A percentile compares a stretch with the other conserved stretches of the same genome.
These are phyloP conservation scores for Apiospora malaysiana DNA, from an alignment of 2,329 filamentous ascomycete species.

Conservation along the genomic window DNA sequence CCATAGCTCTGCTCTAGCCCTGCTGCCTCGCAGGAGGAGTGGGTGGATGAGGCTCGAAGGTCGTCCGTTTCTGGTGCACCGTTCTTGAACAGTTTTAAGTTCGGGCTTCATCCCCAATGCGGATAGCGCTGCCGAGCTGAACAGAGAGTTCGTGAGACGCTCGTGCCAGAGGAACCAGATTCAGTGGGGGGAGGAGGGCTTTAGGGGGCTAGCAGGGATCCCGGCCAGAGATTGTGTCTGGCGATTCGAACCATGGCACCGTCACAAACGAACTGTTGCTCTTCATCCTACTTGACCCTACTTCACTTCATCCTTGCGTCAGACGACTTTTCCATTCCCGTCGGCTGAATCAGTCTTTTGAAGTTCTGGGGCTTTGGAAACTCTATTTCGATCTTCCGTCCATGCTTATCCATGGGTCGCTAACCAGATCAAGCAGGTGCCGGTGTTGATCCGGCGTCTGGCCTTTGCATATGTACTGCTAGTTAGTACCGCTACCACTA, in stretches of 20 bases:
- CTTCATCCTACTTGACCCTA: no score
- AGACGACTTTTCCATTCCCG: not conserved
- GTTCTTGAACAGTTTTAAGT: not conserved
- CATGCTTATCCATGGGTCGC: not conserved
- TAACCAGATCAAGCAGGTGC: no score
- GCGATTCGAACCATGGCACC: not conserved
- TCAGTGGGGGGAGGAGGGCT: not conserved
- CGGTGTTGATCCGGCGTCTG: not conserved
- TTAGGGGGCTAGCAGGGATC: not conserved
- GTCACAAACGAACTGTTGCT: no score
- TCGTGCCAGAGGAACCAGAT: not conserved
- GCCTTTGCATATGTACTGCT: no score
- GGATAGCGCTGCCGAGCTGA: not conserved
- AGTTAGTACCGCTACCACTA: no score
- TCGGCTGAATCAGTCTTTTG: not conserved
- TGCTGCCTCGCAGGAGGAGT: not conserved
- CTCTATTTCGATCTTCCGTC: not conserved
- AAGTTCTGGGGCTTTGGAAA: not conserved
- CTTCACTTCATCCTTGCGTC: not conserved
- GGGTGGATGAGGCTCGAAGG: not conserved
- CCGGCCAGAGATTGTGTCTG: not conserved
- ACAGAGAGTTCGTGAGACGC: not conserved
- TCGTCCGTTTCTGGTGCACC: not conserved
- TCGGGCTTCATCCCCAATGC: not conserved
- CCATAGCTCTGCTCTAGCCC: not conserved